phyloP scores from a whole-genome alignment of 495 filamentous ascomycete genomes.

The Podospora pseudoanserina region DNA sequence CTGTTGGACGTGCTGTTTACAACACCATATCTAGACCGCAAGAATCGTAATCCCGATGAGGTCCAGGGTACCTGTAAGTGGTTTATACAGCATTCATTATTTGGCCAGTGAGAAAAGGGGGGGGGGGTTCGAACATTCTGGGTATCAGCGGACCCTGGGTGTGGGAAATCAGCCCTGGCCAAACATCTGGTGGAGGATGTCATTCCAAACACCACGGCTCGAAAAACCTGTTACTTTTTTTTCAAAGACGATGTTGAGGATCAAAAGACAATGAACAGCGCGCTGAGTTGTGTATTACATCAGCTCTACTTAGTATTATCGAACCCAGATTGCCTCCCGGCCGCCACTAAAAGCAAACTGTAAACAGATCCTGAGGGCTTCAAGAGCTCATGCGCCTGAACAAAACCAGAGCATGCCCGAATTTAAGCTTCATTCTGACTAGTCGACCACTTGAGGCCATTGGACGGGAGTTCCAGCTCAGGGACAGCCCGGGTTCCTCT shows the following conservation, averaged over 20 bases:
- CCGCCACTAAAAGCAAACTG: too few species aligned
- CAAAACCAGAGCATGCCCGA: too few species aligned
- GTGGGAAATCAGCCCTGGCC: conserved; percentile 53
- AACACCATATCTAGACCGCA: conserved; percentile 36
- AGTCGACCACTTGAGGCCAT: conserved; percentile 48
- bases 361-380: too few species aligned
- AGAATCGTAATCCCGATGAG: conserved; percentile 38
- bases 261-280: conserved; percentile 38
- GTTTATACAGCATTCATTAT: conserved; percentile 36
- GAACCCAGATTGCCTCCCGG: too few species aligned
- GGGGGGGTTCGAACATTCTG: conserved; percentile 33
- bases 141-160: conserved; percentile 54
- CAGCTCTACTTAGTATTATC: conserved; percentile 31
- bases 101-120: conserved; percentile 32
- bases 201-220: conserved; percentile 18
- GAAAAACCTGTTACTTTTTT: conserved; percentile 52
- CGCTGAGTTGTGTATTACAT: conserved; percentile 46
- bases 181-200: conserved; percentile 43
- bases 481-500: conserved; percentile 24
- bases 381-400: too few species aligned
- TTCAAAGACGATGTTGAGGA: conserved; percentile 51
- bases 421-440: conserved; percentile 48
- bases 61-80: conserved; percentile 42
- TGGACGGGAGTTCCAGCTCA: conserved; percentile 28
- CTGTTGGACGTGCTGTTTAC: background rate